Base-by-base conservation (phyloP, 2,329 filamentous ascomycete species). In the Truncatella angustata region DNA sequence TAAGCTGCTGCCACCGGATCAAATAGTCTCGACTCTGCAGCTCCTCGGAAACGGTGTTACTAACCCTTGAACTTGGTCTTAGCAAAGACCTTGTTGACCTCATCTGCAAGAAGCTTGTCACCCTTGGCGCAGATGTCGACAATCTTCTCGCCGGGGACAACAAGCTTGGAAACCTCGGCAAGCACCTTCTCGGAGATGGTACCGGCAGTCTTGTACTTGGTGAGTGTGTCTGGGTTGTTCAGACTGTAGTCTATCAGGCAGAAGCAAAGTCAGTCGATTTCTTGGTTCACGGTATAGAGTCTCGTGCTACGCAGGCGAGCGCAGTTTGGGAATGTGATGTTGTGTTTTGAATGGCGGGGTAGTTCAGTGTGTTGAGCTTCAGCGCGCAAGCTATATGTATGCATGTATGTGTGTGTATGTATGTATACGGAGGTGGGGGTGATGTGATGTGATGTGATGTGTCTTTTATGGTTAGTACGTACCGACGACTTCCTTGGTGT, bases 151-250 rank as follows among this genome's bases (percentile, higher is more conserved):
- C 91, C 93, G 58, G 93, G 88, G 56, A 89, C 80, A 70, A 90
- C 84, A 58, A 86, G 78, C 70, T 82, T 78, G 54, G 81, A 77
- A 60, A 99, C 93, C 63, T 88, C 87, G 65, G 91, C 90, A 62
- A 99, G 85, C 63, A 96, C 93, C 79, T 93, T 96, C 73, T 97
- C 90, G 48, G 93, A 94, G 75, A 99, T 97, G 71, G 89, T 82
- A 58, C 90, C 93, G 53, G 94, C 94, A 60, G 89, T 92, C 86
- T 96, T 97, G 84, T 97, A 97, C 82, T 97, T 99, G 76, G 94
- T 97, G 65, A 99, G 83, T 66, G 91, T 97, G 72, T 95, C 90
- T 56, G 90, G 90, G 80, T 95, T 94, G 73, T 86, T 90, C 73
- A 97, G 85, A 62, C 89, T 83, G 78, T 95, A 92, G 72, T 96